phyloP scores from a whole-genome alignment of 306 rosid genomes.

The Acacia melanoxylon region DNA sequence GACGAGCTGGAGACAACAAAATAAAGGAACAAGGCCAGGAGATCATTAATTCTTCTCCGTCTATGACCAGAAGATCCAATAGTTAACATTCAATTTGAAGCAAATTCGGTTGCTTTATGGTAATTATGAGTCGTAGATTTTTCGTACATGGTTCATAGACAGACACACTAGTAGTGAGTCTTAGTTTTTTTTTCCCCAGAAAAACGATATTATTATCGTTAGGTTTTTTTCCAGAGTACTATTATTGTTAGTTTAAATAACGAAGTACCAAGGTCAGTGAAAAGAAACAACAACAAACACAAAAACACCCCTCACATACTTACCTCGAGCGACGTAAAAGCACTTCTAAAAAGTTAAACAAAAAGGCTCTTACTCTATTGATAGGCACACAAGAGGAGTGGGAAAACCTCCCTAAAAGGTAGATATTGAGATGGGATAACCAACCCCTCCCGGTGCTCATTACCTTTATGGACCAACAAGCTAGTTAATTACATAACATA shows the following conservation, averaged over 20 bases:
- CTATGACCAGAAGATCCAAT: conserved; percentile 47
- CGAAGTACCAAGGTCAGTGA: too few relatives aligned
- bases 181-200: too few relatives aligned
- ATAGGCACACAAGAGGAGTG: background rate
- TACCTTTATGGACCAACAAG: background rate
- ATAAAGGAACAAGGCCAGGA: conserved; percentile 74
- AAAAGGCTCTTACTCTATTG: background rate
- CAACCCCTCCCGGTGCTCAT: background rate
- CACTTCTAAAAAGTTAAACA: too few relatives aligned
- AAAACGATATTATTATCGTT: too few relatives aligned
- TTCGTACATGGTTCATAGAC: conserved; percentile 31
- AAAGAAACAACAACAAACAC: too few relatives aligned
- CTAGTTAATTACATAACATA: background rate
- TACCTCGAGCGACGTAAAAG: too few relatives aligned
- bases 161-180: background rate
- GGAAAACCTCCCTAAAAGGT: background rate
- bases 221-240: too few relatives aligned
- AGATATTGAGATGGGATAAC: background rate
- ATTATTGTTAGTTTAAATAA: too few relatives aligned
- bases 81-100: background rate
- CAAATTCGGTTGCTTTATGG: background rate
- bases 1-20: conserved; percentile 55
- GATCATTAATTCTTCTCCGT: conserved; percentile 62
- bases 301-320: too few relatives aligned
- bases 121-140: conserved; percentile 5